Conservation (phyloP, 331 rosid genomes). For the Quercus phellos region DNA sequence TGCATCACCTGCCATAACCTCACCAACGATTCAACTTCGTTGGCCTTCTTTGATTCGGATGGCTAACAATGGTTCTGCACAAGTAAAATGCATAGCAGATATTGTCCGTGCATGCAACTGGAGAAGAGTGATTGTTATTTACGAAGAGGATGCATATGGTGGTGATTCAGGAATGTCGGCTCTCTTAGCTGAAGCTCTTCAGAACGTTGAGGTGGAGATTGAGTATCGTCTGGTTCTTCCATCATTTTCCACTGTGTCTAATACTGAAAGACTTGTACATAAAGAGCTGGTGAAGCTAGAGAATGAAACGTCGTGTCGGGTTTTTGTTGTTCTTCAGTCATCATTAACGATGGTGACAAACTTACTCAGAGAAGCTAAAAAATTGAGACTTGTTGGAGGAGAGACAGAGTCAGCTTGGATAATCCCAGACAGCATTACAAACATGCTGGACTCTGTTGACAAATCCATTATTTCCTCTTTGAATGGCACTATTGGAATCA, state of each 20-base stretch:
- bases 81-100: constrained; percentile 43
- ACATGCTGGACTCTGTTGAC: constrained; percentile 35
- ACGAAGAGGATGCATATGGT: constrained; percentile 51
- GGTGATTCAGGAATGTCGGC: constrained; percentile 41
- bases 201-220: constrained; percentile 31
- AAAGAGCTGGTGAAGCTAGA: constrained; percentile 34
- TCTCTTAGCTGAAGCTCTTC: constrained; percentile 51
- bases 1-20: constrained; percentile 40
- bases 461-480: constrained; percentile 33
- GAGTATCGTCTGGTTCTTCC: constrained; percentile 49
- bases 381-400: constrained; percentile 35
- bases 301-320: constrained; percentile 31
- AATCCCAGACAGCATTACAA: constrained; percentile 41
- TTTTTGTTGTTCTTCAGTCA: constrained; percentile 50
- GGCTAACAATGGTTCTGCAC: constrained; percentile 29
- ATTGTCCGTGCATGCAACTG: constrained; percentile 41
- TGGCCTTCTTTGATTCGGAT: constrained; percentile 54
- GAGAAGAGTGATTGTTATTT: constrained; percentile 50
- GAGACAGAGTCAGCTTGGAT: constrained; percentile 52
- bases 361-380: constrained; percentile 49
- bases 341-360: constrained; percentile 39
- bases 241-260: constrained; percentile 20
- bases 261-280: constrained; percentile 18
- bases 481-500: constrained; percentile 63
- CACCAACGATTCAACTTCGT: constrained; percentile 25